A percentile compares a stretch with the other conserved stretches of the same genome.
Conservation (phyloP, 805 yeast species). For the Naumovozyma baii region DNA sequence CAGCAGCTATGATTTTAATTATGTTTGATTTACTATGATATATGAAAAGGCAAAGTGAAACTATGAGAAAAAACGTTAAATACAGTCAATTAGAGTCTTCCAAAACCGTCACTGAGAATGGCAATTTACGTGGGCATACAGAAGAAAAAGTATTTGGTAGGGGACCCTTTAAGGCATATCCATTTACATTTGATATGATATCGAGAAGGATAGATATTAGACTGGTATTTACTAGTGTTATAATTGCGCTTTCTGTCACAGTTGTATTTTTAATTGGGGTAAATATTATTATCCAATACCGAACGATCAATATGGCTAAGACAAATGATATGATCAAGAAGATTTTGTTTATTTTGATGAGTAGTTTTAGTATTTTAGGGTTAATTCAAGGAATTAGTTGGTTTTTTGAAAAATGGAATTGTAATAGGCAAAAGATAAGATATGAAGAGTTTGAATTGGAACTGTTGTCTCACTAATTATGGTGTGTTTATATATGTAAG, state of each 20-base stretch:
- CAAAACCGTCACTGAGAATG: too few relatives aligned
- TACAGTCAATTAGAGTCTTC: too few relatives aligned
- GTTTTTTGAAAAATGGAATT: slow-evolving; percentile 9
- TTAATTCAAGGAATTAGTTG: slow-evolving; percentile 13
- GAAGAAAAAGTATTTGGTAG: slow-evolving; percentile 15
- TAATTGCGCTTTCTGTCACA: slow-evolving; percentile 21
- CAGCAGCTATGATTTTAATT: too few relatives aligned
- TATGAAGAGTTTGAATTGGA: not conserved
- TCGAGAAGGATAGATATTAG: not conserved
- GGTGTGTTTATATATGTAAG: not conserved
- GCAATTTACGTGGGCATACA: too few relatives aligned
- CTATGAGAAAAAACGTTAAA: too few relatives aligned
- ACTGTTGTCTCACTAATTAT: not conserved
- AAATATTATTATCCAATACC: slow-evolving; percentile 28
- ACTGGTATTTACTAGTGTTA: slow-evolving; percentile 9
- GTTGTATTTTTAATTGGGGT: slow-evolving; percentile 30
- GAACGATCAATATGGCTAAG: slow-evolving; percentile 25
- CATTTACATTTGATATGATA: slow-evolving; percentile 12
- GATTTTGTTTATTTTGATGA: slow-evolving; percentile 11
- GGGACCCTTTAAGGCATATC: slow-evolving; percentile 9
- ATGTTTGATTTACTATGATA: too few relatives aligned
- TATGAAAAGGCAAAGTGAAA: too few relatives aligned
- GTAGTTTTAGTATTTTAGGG: slow-evolving; percentile 9
- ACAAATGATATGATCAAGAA: slow-evolving; percentile 10
- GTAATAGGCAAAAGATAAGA: not conserved